Evolutionary conservation across 2,329 filamentous ascomycete genomes (phyloP), one percentile per base, ranked within the genome.

Genomic region (Leptographium flavum): DNA sequence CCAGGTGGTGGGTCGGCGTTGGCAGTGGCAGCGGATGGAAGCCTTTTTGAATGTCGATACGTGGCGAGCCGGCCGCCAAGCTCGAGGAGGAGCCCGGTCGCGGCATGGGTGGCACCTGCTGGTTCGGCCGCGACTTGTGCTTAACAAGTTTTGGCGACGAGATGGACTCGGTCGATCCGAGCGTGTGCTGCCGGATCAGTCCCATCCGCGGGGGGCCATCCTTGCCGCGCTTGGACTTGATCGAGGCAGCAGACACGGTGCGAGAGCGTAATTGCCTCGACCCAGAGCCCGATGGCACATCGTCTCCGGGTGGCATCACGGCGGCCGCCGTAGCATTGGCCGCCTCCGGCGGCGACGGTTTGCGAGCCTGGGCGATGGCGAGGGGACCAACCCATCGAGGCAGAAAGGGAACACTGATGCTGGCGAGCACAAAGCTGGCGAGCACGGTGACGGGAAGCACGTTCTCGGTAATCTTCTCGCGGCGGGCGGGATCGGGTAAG

Each of bases 401-500:
- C 17, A 92, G 70, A 52, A 82, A 72, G 13, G 85, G 86, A 30
- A 84, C 70, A 13, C 80, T 86, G 43, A 88, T 69, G 55, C 81
- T 83, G 43, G 82, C 84, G 45, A 90, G 69, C 32, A 90, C 80
- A 56, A 92, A 78, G 62, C 84, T 88, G 32, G 83, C 81, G 30
- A 92, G 73, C 2, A 92, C 80, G 7, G 83, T 85, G 45, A 90
- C 83, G 8, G 85, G 85, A 33, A 90, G 62, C 6, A 83, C 71
- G 59, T 92, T 92, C 62, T 90, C 84, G 58, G 79, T 81, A 59
- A 92, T 87, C 64, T 81, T 82, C 55, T 87, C 82, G 52, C 78
- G 71, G 47, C 79, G 73, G 49, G 71, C 70, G 23, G 74, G 71
- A 56, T 90, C 84, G 30, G 79, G 72, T 22, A 83, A 70, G 19